Evolutionary conservation across 257 asterid genomes (phyloP).

Genomic region (Phtheirospermum japonicum): DNA sequence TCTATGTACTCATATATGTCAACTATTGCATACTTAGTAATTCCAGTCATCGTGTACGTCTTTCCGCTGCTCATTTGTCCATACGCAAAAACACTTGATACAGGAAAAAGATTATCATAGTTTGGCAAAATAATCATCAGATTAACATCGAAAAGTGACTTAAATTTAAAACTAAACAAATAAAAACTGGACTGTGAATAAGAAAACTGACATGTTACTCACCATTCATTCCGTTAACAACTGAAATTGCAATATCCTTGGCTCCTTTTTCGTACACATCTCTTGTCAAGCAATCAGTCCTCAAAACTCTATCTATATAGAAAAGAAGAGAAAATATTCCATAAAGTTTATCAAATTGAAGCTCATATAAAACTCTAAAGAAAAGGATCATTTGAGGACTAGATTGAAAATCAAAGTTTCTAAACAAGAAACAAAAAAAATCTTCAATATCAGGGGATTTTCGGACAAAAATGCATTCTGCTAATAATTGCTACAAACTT

Average conservation of each 20-base stretch:
- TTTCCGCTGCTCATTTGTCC: constrained; percentile 99
- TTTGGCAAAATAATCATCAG: no score
- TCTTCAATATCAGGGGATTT: not conserved
- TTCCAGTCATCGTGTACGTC: constrained; percentile 91
- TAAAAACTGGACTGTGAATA: constrained; percentile 5
- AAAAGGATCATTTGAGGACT: no score
- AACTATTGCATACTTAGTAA: constrained; percentile 77
- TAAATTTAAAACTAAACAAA: no score
- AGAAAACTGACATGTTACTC: constrained; percentile 36
- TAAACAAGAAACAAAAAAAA: no score
- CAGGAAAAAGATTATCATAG: no score
- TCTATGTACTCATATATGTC: constrained; percentile 77
- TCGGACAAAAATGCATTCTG: constrained; percentile 14
- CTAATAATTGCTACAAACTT: not conserved
- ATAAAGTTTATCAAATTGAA: no score
- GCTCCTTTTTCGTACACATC: constrained; percentile 91
- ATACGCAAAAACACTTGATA: constrained; percentile 91
- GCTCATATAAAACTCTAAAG: no score
- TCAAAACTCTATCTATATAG: constrained; percentile 74
- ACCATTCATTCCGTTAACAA: constrained; percentile 80
- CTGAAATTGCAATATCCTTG: constrained; percentile 83
- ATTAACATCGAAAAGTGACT: no score
- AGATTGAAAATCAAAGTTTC: not conserved
- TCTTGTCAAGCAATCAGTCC: constrained; percentile 68
- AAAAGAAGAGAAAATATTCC: not conserved